phyloP scores from a whole-genome alignment of 108 stramenopile species.

The Nitzschia sp. region DNA sequence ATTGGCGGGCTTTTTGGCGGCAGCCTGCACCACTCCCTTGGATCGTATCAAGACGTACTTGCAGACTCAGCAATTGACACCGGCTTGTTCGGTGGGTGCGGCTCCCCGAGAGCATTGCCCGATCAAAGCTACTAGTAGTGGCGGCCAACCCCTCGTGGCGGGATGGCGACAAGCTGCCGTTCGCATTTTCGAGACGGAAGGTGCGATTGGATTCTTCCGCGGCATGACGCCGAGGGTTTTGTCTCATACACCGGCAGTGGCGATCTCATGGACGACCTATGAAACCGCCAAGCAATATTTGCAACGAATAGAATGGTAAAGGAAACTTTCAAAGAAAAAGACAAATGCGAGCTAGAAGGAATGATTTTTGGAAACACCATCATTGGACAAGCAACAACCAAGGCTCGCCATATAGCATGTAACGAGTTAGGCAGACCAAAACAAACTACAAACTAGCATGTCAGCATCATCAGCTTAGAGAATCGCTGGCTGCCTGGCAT shows the following conservation, averaged over 20 bases:
- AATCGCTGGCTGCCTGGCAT: too few species aligned
- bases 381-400: too few species aligned
- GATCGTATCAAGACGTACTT: conserved; percentile 96
- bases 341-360: too few species aligned
- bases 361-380: too few species aligned
- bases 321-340: not conserved
- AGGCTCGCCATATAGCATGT: too few species aligned
- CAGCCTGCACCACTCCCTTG: conserved; percentile 91
- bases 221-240: conserved; percentile 85
- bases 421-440: too few species aligned
- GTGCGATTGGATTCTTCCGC: conserved; percentile 86
- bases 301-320: conserved; percentile 17
- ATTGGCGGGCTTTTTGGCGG: conserved; percentile 90
- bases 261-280: conserved; percentile 98
- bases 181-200: conserved; percentile 87
- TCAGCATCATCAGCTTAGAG: too few species aligned
- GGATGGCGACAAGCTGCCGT: conserved; percentile 73
- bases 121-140: conserved; percentile 9
- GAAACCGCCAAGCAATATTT: conserved; percentile 86
- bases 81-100: conserved; percentile 23
- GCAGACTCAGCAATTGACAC: conserved; percentile 73
- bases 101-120: conserved; percentile 27
- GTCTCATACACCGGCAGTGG: conserved; percentile 94
- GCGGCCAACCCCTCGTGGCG: conserved; percentile 41
- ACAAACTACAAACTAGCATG: too few species aligned